Evolutionary conservation across 2,329 filamentous ascomycete species (phyloP).

Genomic region (Gnomoniopsis sp.): DNA sequence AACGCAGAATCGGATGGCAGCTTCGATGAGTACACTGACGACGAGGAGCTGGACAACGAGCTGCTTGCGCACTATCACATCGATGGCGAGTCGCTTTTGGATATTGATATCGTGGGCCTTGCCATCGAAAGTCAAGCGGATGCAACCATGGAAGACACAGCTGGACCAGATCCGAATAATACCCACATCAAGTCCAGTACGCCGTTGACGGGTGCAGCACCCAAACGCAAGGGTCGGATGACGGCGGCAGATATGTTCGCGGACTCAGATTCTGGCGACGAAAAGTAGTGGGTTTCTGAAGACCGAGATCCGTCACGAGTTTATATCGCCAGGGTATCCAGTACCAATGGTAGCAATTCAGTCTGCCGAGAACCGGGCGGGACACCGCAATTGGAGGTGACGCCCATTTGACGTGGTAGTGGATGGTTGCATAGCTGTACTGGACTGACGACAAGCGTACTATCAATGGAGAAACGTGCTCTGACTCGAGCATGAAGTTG

Average conservation of each 20-base stretch:
- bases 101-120: constrained; percentile 45
- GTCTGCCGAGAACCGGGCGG: neutral
- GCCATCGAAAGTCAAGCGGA: constrained; percentile 31
- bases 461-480: neutral
- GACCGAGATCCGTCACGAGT: neutral
- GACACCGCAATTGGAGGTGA: neutral
- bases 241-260: constrained; percentile 87
- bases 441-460: neutral
- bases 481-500: neutral
- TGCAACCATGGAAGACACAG: constrained; percentile 11
- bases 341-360: neutral
- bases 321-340: neutral
- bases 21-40: constrained; percentile 33
- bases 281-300: constrained; percentile 18
- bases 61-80: constrained; percentile 43
- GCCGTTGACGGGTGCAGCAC: constrained; percentile 24
- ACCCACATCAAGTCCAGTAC: constrained; percentile 24
- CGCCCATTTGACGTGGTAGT: neutral
- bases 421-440: neutral
- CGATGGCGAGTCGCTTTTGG: constrained; percentile 41
- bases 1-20: constrained; percentile 22
- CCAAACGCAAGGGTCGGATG: constrained; percentile 55
- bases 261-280: constrained; percentile 55
- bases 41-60: constrained; percentile 50
- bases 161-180: constrained; percentile 12